Evolutionary conservation across 345 rosid species (phyloP), one percentile per base, ranked within the genome.

Genomic region (Rhodamnia rubescens): DNA sequence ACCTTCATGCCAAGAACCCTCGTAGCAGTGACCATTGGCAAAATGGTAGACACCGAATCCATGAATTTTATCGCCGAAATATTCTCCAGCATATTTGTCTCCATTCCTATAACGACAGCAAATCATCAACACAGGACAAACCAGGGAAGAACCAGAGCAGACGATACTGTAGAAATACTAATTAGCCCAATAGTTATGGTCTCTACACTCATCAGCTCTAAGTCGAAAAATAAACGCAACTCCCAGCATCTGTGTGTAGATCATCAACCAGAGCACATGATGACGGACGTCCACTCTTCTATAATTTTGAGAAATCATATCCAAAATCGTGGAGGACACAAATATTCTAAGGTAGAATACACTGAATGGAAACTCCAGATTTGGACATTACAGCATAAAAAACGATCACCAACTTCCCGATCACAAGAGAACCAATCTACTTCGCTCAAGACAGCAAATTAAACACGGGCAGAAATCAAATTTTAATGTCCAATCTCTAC

Each of bases 1-100:
- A 57, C 98, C 98, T 90, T 97, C 99, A 36, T 97, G 98, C 99
- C 99, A 97, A 18, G 98, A 95, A 7, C 99, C 99, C 89, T 97
- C 98, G 1, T 97, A 96, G 86, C 93, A 92, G 56, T 97, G 99
- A 85, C 98, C 98, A 85, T 95, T 95, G 32, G 95, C 95, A 27
- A 97, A 97, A 87, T 91, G 96, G 85, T 97, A 97, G 36, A 94
- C 94, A 53, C 99, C 99, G 26, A 97, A 96, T 4, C 99, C 99
- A 74, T 97, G 98, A 47, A 97, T 91, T 90, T 96, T 96, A 84
- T 96, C 99, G 53, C 98, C 96, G 78, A 93, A 97, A 87, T 95
- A 97, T 88, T 97, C 99, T 51, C 99, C 98, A 4, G 94, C 94
- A 54, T 96, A 97, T 88, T 91, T 91, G 90, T 97, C 99, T 74